Evolutionary conservation across 2,329 filamentous ascomycete species (phyloP).

Genomic region (Pseudogymnoascus sp.): DNA sequence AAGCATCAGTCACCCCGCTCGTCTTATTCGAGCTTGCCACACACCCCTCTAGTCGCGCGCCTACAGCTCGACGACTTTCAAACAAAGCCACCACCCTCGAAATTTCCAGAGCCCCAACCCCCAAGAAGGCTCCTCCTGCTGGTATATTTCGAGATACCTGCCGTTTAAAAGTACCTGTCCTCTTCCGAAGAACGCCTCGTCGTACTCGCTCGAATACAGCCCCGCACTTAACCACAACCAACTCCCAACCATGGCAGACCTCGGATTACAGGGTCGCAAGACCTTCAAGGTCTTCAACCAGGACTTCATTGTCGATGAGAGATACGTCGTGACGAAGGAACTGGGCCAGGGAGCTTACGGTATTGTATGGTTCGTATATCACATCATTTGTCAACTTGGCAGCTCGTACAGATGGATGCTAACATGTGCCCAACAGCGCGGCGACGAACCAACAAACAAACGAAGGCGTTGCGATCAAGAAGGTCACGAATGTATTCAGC

Average conservation of each 20-base stretch:
- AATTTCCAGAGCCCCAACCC: not conserved
- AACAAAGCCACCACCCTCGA: constrained; percentile 5
- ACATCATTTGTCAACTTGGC: not conserved
- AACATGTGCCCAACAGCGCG: constrained; percentile 6
- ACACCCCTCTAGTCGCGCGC: constrained; percentile 7
- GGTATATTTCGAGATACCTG: constrained; percentile 5
- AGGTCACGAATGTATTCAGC: constrained; percentile 99
- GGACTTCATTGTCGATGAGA: constrained; percentile 96
- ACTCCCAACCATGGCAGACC: constrained; percentile 25
- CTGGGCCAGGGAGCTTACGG: constrained; percentile 96
- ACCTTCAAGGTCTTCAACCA: constrained; percentile 99
- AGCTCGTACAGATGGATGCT: constrained; percentile 7
- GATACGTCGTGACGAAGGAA: constrained; percentile 98
- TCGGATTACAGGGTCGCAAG: constrained; percentile 55
- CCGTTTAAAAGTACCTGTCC: not conserved
- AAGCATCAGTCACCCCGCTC: constrained; percentile 7
- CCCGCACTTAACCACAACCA: constrained; percentile 1
- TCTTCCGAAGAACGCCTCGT: constrained; percentile 3
- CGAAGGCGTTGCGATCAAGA: constrained; percentile 97
- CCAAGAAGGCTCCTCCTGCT: not conserved
- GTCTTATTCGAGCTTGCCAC: constrained; percentile 7
- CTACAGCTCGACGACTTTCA: constrained; percentile 2
- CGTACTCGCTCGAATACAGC: not conserved
- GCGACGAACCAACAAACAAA: constrained; percentile 22
- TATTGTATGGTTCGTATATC: constrained; percentile 78